Evolutionary conservation across 1,284 basidiomycete species (phyloP), one percentile per base, ranked within the genome.

Genomic region (Tilletia walkeri): DNA sequence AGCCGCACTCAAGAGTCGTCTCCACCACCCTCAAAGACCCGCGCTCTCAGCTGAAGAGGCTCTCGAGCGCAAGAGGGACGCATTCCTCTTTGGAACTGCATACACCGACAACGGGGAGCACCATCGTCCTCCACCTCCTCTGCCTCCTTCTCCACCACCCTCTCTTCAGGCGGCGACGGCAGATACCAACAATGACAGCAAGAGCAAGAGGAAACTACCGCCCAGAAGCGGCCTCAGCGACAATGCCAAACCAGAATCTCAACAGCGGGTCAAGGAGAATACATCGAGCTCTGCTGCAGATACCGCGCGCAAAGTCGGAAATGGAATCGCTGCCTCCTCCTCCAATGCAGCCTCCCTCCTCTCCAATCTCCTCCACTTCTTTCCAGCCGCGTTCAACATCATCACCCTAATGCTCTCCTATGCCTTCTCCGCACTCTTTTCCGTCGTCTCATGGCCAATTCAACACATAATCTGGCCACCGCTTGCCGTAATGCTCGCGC

Each of bases 51-150:
- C 59, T 2, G 59, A 63, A 63, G 59, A 63, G 38, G 59, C 59
- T 14, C 59, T 63, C 59, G 59, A 63, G 36, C 59, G 59, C 59
- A 63, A 63, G 59, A 24, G 59, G 7, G 59, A 63, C 18, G 59
- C 59, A 30, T 63, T 63, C 14, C 59, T 63, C 59, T 63, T 63
- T 16, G 59, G 59, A 12, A 38, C 30, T 36, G 59, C 59, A 14
- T 63, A 63, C 59, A 39, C 20, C 59, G 59, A 63, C 59, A 63
- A 63, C 59, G 49, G n/a, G 49, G 49, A n/a, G 6, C 18, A 4
- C 49, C 49, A 53, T n/a, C 30, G 41, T 7, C 59, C 38, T 9
- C 36, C 30, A 38, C 36, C 18, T 14, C 16, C 5, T 10, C 36
- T 36, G 2, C 59, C 59, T 14, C 36, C 59, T 4, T 3, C 59